These are phyloP conservation scores for Pezicula carpinea DNA, from an alignment of 2,329 filamentous ascomycete species.

Conservation along the genomic window DNA sequence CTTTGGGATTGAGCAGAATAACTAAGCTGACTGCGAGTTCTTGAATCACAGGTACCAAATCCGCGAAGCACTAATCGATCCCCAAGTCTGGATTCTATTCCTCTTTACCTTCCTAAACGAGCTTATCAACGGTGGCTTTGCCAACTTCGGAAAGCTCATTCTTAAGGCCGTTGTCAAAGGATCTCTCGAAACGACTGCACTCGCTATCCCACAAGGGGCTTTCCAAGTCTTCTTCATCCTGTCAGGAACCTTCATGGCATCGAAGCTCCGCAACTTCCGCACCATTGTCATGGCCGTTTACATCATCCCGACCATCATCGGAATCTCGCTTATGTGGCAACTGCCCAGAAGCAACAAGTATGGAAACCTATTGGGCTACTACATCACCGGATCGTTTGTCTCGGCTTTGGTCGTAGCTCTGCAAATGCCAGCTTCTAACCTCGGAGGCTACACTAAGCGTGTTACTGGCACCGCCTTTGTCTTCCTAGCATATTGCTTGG, in stretches of 20 bases:
- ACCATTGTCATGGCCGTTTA: constrained; percentile 33
- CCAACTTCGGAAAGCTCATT: constrained; percentile 52
- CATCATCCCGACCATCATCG: constrained; percentile 27
- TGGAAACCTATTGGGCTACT: constrained; percentile 27
- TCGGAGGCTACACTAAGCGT: constrained; percentile 42
- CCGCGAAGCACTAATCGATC: constrained; percentile 39
- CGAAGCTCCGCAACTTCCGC: constrained; percentile 43
- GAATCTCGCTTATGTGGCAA: constrained; percentile 25
- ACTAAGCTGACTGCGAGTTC: no score
- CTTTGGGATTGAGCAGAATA: no score
- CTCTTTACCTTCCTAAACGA: constrained; percentile 47
- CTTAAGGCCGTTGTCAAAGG: constrained; percentile 43
- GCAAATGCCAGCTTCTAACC: constrained; percentile 41
- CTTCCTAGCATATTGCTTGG: constrained; percentile 20
- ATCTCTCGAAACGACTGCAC: constrained; percentile 41
- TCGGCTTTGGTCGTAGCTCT: constrained; percentile 47
- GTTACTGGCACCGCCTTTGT: constrained; percentile 38
- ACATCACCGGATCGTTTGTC: constrained; percentile 40
- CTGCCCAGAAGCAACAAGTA: constrained; percentile 22
- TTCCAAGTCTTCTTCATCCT: constrained; percentile 51
- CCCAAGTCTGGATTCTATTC: constrained; percentile 40
- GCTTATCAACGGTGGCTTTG: constrained; percentile 46
- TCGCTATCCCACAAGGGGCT: constrained; percentile 50
- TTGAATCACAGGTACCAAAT: constrained; percentile 43
- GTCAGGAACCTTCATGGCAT: constrained; percentile 46